A percentile compares a stretch with the other conserved stretches of the same genome.
These are phyloP conservation scores for Leptosphaerulina australis DNA, from an alignment of 2,329 filamentous ascomycete species.

Conservation along the genomic window DNA sequence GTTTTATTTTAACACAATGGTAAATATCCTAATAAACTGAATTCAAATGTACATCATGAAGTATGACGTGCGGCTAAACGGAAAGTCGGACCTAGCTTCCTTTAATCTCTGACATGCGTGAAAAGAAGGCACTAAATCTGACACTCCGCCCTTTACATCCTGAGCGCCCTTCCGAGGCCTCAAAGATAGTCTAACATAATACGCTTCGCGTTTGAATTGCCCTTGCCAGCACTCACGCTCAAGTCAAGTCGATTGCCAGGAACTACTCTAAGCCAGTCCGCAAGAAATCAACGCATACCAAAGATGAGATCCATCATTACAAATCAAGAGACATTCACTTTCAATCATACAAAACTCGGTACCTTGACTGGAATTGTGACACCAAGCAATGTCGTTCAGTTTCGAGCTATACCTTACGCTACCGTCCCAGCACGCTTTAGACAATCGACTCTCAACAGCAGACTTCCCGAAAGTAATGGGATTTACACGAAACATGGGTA, in stretches of 20 bases:
- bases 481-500: slow-evolving; percentile 32
- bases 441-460: slow-evolving; percentile 20
- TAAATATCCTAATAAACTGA: too few relatives aligned
- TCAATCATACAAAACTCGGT: slow-evolving; percentile 26
- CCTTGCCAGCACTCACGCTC: too few relatives aligned
- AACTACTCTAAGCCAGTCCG: too few relatives aligned
- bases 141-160: too few relatives aligned
- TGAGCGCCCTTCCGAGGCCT: too few relatives aligned
- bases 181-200: too few relatives aligned
- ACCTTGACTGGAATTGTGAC: slow-evolving; percentile 25
- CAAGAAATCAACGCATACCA: background rate
- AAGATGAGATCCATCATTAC: background rate
- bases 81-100: background rate
- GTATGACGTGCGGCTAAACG: background rate
- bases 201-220: too few relatives aligned
- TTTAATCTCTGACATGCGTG: too few relatives aligned
- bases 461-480: slow-evolving; percentile 1
- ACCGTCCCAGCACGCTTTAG: slow-evolving; percentile 32
- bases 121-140: too few relatives aligned
- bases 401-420: slow-evolving; percentile 33
- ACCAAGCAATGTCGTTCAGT: slow-evolving; percentile 34
- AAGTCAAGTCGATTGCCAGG: too few relatives aligned
- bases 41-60: too few relatives aligned
- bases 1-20: too few relatives aligned
- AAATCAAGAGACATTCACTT: slow-evolving; percentile 17